Conservation (phyloP, 352 stramenopile species). For the Pythium scleroteichum region DNA sequence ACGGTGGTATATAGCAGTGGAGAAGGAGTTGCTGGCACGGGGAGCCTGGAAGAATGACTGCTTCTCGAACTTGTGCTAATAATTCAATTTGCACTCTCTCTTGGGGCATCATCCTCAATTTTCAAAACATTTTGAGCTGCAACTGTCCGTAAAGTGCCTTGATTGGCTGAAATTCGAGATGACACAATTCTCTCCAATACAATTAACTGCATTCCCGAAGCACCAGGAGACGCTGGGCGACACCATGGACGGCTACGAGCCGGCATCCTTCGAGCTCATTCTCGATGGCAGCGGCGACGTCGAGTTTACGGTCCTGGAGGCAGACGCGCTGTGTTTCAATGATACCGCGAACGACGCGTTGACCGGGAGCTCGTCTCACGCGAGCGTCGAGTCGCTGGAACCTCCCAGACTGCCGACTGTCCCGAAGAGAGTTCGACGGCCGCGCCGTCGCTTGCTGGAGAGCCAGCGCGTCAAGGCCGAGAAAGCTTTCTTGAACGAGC, state of each 20-base stretch:
- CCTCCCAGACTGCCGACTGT: not conserved
- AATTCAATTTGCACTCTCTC: too few relatives aligned
- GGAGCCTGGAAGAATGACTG: too few relatives aligned
- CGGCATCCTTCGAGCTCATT: not conserved
- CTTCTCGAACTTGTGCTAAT: too few relatives aligned
- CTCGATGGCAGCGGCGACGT: not conserved
- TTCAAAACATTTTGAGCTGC: too few relatives aligned
- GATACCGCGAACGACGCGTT: not conserved
- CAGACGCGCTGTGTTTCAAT: not conserved
- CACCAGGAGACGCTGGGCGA: too few relatives aligned
- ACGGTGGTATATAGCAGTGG: too few relatives aligned
- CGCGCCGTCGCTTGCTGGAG: not conserved
- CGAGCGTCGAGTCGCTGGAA: not conserved
- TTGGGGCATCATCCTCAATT: too few relatives aligned
- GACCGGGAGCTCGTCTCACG: not conserved
- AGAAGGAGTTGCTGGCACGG: too few relatives aligned
- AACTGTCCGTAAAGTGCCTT: too few relatives aligned
- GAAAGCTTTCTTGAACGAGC: not conserved
- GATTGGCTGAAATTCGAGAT: too few relatives aligned
- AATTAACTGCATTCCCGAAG: too few relatives aligned
- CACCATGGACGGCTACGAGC: not conserved
- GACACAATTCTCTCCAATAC: too few relatives aligned
- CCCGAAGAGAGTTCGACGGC: not conserved
- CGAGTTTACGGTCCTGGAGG: not conserved
- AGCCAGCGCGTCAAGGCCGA: conserved; percentile 2